These are phyloP conservation scores for Rhizophagus sp. DNA, from an alignment of 192 early-diverging fungal genomes.

Conservation along the genomic window DNA sequence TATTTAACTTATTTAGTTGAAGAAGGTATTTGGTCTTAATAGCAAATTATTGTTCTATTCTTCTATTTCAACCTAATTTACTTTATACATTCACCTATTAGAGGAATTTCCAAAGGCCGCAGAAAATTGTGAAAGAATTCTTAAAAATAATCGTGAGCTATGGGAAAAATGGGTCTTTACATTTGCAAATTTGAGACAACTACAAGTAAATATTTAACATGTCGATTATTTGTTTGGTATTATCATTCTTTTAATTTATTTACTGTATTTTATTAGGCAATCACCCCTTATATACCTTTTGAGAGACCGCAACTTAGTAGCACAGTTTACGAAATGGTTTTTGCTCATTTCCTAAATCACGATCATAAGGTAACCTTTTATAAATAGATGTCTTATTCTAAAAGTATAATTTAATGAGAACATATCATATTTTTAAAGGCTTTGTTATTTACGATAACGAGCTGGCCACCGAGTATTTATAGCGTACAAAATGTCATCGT, in stretches of 20 bases:
- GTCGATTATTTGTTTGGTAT: background rate
- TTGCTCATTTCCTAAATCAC: conserved; percentile 66
- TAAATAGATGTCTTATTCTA: background rate
- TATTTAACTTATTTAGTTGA: conserved; percentile 78
- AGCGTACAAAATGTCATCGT: conserved; percentile 72
- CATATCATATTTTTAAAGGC: conserved; percentile 32
- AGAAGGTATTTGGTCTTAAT: conserved; percentile 43
- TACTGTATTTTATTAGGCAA: conserved; percentile 46
- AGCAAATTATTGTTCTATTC: background rate
- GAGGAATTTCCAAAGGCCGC: conserved; percentile 71
- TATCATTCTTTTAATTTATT: background rate
- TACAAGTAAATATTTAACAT: conserved; percentile 50
- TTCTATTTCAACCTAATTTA: background rate
- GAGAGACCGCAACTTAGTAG: conserved; percentile 69
- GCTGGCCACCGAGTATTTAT: conserved; percentile 83
- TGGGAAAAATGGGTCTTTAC: conserved; percentile 94
- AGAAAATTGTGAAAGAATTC: conserved; percentile 67
- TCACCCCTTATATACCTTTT: conserved; percentile 78
- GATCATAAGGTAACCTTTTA: conserved; percentile 58
- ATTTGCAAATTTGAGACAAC: conserved; percentile 79
- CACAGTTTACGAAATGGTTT: conserved; percentile 86
- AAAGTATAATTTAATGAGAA: background rate
- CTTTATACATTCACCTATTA: conserved; percentile 25
- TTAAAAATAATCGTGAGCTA: conserved; percentile 50
- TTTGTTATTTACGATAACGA: conserved; percentile 60